Conservation (phyloP, 1,284 basidiomycete species). For the Sanghuangporus weigelae region DNA sequence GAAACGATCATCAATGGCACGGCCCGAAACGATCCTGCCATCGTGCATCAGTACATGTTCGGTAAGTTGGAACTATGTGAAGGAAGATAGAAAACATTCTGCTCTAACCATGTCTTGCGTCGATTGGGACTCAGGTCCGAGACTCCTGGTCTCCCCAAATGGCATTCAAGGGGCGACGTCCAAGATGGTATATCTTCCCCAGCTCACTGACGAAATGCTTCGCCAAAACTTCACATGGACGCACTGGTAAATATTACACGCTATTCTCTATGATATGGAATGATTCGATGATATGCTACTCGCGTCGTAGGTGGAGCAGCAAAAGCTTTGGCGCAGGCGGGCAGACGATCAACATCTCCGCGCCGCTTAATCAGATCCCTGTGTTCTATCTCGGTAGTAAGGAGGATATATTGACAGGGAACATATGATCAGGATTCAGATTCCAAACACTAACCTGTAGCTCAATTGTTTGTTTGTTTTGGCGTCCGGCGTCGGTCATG, state of each 20-base stretch:
- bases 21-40: slow-evolving; percentile 28
- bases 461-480: too few relatives aligned
- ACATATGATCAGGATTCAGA: slow-evolving; percentile 19
- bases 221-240: slow-evolving; percentile 30
- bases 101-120: neutral
- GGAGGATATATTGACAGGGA: slow-evolving; percentile 29
- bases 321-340: slow-evolving; percentile 31
- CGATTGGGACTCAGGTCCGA: slow-evolving; percentile 26
- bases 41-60: slow-evolving; percentile 36
- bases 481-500: too few relatives aligned
- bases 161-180: slow-evolving; percentile 28
- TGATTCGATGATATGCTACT: neutral
- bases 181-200: slow-evolving; percentile 35
- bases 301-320: slow-evolving; percentile 32
- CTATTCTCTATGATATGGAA: neutral
- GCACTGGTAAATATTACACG: slow-evolving; percentile 29
- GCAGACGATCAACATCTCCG: slow-evolving; percentile 28
- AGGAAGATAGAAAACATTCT: neutral
- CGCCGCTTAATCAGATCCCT: slow-evolving; percentile 33
- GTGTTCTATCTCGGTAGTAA: slow-evolving; percentile 35
- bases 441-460: too few relatives aligned
- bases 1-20: slow-evolving; percentile 29
- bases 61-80: slow-evolving; percentile 22
- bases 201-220: slow-evolving; percentile 22
- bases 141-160: slow-evolving; percentile 34